Conservation (phyloP, 225 moss, liverwort and hornwort genomes). For the Ulota crispa region DNA sequence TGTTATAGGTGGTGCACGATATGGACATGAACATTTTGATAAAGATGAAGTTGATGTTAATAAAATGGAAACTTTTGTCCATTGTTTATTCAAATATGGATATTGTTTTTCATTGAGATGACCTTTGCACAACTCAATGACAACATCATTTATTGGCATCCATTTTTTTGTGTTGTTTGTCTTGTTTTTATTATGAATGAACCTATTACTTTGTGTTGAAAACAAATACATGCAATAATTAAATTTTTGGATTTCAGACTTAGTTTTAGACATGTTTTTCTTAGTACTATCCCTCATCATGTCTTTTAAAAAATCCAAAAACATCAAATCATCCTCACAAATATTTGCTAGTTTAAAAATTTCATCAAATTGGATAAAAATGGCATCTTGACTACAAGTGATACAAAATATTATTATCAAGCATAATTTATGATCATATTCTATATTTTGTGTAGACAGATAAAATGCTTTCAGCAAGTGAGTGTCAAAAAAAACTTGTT, state of each 20-base stretch:
- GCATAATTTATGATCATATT: neutral
- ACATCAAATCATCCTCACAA: neutral
- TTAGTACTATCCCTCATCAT: neutral
- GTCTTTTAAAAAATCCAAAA: neutral
- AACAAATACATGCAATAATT: neutral
- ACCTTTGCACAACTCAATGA: neutral
- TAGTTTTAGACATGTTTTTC: neutral
- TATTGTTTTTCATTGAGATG: neutral
- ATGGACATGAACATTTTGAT: neutral
- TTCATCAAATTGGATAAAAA: neutral
- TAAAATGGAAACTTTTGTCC: neutral
- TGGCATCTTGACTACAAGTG: neutral
- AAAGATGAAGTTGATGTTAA: neutral
- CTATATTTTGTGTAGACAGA: neutral
- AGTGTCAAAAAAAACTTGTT: rapidly evolving
- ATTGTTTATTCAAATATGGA: neutral
- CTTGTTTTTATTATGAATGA: neutral
- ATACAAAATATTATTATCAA: neutral
- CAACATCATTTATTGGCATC: neutral
- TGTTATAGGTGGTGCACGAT: neutral
- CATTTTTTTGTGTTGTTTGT: neutral
- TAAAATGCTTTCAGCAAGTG: neutral
- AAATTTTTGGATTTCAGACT: neutral
- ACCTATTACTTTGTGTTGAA: neutral
- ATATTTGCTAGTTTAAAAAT: neutral